Evolutionary conservation across 208 protist species (phyloP).

Genomic region (Crithidia expoeki): DNA sequence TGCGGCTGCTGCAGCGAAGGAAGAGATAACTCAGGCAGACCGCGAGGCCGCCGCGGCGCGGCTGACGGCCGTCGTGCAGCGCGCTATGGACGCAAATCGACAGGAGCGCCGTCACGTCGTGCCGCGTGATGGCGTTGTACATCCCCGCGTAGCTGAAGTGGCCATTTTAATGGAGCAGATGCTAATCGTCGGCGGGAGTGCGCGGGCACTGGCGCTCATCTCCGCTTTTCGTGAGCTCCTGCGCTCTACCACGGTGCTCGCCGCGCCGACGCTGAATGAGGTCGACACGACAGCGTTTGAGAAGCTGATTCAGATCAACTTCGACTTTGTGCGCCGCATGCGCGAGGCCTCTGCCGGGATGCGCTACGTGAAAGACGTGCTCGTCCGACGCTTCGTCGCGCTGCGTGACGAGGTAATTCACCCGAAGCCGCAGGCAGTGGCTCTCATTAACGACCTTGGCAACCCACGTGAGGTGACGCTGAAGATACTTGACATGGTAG

Average conservation of each 20-base stretch:
- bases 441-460: constrained; percentile 35
- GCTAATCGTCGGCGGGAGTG: constrained; percentile 78
- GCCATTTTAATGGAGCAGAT: constrained; percentile 76
- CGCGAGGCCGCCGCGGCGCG: constrained; percentile 17
- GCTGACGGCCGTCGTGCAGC: constrained; percentile 33
- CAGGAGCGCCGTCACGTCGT: constrained; percentile 21
- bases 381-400: constrained; percentile 59
- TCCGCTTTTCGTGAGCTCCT: constrained; percentile 64
- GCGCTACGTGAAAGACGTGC: constrained; percentile 71
- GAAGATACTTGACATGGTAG: constrained; percentile 51
- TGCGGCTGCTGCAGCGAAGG: neutral
- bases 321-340: constrained; percentile 66
- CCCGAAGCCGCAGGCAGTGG: constrained; percentile 20
- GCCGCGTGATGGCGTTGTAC: constrained; percentile 41
- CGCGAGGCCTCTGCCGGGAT: constrained; percentile 71
- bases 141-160: constrained; percentile 77
- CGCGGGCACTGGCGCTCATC: constrained; percentile 71
- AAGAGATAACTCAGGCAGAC: constrained; percentile 41
- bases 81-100: constrained; percentile 32
- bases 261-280: constrained; percentile 41
- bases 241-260: constrained; percentile 55
- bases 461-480: constrained; percentile 57
- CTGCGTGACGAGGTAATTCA: constrained; percentile 45
- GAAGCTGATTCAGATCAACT: constrained; percentile 70
- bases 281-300: constrained; percentile 59